Conservation (phyloP, 2,329 filamentous ascomycete genomes). For the Colletotrichum aenigma region DNA sequence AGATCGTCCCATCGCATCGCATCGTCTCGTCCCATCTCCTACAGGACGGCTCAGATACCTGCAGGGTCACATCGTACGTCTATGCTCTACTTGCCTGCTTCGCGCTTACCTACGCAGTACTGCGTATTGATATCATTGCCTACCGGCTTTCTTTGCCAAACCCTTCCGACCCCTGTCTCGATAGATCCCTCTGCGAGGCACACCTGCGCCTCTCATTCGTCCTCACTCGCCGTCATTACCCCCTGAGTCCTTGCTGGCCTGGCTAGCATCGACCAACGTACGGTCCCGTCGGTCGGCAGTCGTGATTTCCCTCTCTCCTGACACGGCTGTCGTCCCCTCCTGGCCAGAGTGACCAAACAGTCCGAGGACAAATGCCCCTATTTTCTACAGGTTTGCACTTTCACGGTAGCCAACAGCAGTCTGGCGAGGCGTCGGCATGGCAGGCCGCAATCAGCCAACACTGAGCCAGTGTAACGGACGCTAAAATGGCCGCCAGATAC, state of each 20-base stretch:
- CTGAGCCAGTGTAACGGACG: slow-evolving; percentile 5
- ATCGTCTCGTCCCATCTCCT: background rate
- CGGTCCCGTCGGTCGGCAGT: background rate
- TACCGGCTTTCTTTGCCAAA: background rate
- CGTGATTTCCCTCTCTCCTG: background rate
- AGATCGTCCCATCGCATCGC: background rate
- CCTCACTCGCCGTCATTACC: background rate
- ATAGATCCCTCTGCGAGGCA: background rate
- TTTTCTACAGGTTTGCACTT: background rate
- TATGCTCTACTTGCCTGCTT: no score
- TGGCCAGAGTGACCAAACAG: background rate
- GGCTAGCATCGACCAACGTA: background rate
- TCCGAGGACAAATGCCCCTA: background rate
- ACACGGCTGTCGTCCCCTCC: background rate
- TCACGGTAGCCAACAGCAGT: background rate
- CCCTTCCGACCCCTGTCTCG: background rate
- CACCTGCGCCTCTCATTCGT: background rate
- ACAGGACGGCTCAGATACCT: background rate
- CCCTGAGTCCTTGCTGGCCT: background rate
- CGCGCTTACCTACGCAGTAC: background rate
- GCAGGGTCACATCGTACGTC: background rate
- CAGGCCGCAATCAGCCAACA: background rate
- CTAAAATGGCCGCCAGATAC: background rate
- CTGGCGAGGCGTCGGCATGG: background rate
- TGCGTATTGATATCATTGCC: background rate